Evolutionary conservation across 148 eudicot species (phyloP), one percentile per base, ranked within the genome.

Genomic region (Mesembryanthemum crystallinum): DNA sequence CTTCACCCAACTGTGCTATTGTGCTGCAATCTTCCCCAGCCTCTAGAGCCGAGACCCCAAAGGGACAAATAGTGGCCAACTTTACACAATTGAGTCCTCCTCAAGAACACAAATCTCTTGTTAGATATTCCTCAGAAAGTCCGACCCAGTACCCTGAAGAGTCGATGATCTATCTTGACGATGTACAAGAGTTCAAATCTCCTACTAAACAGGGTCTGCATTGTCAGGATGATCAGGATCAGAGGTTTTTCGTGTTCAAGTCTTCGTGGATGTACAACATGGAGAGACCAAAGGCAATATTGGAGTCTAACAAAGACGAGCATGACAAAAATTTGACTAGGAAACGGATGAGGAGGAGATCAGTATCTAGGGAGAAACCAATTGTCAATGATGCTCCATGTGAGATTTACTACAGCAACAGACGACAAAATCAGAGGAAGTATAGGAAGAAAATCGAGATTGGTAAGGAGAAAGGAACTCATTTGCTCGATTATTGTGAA

Each of bases 161-260:
- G 21, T 75, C 70, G 0, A 23, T 74, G 27, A 57, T 85, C 25
- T 81, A 82, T 57, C 82, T 83, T 4, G 90, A 92, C 12, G 90
- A 88, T 57, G 73, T 91, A 24, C 89, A 87, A 73, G 96, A 91
- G 82, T 84, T 88, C 68, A 79, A 72, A 73, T 76, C 87, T 2
- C 83, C 88, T 5, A 54, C 20, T 24, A 81, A 76, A 35, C 74
- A 72, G 65, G 80, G 76, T 3, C 51, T 35, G 1, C 67, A 73
- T 27, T 35, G 23, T 35, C 75, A 45, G 49, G 49, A 75, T 42
- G 92, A 87, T 72, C 91, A 85, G 49, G 98, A 91, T 72, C 89
- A 87, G 71, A 86, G 96, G 73, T 63, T 87, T 7, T 93, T 91
- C 72, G n/a, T 84, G 85, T 90, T 93, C 75, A 85, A 79, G 63